These are phyloP conservation scores for Rutstroemia sp. DNA, from an alignment of 2,329 filamentous ascomycete species.

Conservation along the genomic window DNA sequence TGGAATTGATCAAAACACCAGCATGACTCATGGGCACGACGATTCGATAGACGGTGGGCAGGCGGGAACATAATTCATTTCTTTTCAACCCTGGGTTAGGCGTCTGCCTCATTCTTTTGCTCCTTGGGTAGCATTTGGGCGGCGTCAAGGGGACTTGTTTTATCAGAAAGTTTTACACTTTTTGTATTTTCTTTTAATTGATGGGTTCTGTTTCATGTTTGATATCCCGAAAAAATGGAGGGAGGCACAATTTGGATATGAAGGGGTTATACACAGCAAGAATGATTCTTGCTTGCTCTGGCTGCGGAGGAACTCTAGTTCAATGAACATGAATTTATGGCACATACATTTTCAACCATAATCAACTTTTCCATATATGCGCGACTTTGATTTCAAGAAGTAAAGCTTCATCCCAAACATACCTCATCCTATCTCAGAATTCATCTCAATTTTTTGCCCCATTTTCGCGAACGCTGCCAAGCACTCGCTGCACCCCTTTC, in stretches of 20 bases:
- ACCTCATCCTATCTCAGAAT: too few species aligned
- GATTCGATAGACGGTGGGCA: background rate
- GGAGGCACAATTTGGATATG: background rate
- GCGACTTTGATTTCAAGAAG: too few species aligned
- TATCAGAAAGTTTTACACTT: background rate
- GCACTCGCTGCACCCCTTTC: too few species aligned
- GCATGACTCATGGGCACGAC: background rate
- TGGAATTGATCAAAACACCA: background rate
- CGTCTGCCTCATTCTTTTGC: background rate
- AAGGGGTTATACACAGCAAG: background rate
- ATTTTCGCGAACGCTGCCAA: too few species aligned
- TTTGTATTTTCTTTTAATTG: background rate
- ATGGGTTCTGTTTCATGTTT: background rate
- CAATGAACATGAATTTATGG: background rate
- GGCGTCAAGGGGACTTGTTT: background rate
- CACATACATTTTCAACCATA: too few species aligned
- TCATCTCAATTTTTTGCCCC: too few species aligned
- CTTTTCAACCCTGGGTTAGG: background rate
- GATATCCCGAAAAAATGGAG: background rate
- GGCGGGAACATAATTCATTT: background rate
- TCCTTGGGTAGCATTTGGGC: conserved; percentile 1
- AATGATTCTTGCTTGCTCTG: background rate
- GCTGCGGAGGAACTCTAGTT: background rate
- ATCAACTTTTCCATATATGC: too few species aligned
- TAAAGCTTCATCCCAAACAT: too few species aligned